Evolutionary conservation across 176 grass and related monocot species (phyloP).

Genomic region (Leersia perrieri): DNA sequence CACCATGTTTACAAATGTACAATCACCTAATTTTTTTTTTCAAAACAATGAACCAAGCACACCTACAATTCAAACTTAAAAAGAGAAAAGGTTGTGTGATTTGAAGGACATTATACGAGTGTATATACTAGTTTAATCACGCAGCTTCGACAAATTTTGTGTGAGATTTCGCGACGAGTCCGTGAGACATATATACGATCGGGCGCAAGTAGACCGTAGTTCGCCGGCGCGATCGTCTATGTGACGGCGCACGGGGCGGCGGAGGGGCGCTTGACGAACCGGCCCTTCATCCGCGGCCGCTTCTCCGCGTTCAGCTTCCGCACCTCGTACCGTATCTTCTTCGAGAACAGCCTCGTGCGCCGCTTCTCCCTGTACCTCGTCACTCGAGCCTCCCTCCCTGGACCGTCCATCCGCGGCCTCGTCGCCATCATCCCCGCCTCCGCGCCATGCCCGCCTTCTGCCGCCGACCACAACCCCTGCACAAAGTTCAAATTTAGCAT

Average conservation of each 20-base stretch:
- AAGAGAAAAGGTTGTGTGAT: neutral
- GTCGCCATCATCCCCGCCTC: neutral
- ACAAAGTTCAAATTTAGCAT: neutral
- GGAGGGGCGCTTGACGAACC: slow-evolving; percentile 75
- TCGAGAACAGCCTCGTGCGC: slow-evolving; percentile 87
- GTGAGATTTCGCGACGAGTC: slow-evolving; percentile 32
- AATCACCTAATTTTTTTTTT: slow-evolving; percentile 10
- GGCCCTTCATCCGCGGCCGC: slow-evolving; percentile 92
- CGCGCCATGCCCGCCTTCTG: slow-evolving; percentile 22
- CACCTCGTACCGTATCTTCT: slow-evolving; percentile 99
- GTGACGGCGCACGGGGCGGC: slow-evolving; percentile 29
- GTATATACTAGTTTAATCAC: neutral
- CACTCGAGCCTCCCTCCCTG: slow-evolving; percentile 65
- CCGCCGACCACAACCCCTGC: slow-evolving; percentile 52
- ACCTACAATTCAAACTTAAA: neutral
- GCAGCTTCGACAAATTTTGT: slow-evolving; percentile 37
- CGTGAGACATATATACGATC: slow-evolving; percentile 14
- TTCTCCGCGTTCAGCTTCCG: slow-evolving; percentile 98
- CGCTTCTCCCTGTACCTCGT: slow-evolving; percentile 93
- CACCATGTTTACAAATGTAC: slow-evolving; percentile 19
- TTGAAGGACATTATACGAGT: neutral
- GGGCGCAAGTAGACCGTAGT: too few species aligned
- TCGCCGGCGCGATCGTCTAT: neutral
- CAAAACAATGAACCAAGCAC: slow-evolving; percentile 7
- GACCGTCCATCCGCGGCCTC: slow-evolving; percentile 31